Percentiles rank a stretch among this genome's conserved stretches.
phyloP scores from a whole-genome alignment of 2,329 filamentous ascomycete genomes.

The Colletotrichum theobromicola region DNA sequence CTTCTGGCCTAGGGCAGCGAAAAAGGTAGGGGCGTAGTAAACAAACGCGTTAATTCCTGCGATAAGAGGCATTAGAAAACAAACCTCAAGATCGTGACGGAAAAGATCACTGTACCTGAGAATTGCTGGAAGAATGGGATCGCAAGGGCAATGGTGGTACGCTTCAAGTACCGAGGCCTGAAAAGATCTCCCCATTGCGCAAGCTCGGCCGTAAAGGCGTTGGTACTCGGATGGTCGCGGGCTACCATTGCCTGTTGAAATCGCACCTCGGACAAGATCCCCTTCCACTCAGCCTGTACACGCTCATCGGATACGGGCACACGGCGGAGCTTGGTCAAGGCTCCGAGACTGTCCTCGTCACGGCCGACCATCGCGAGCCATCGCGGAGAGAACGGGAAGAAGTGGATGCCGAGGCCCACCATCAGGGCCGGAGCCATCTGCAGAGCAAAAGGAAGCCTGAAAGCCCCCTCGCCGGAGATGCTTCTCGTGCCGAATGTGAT shows the following conservation, averaged over 20 bases:
- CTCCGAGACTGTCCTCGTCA: constrained; percentile 41
- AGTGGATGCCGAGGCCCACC: constrained; percentile 44
- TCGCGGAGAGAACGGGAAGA: constrained; percentile 51
- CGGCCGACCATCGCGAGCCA: constrained; percentile 46
- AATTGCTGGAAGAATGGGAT: constrained; percentile 30
- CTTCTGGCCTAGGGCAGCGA: constrained; percentile 29
- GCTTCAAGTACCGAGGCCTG: constrained; percentile 44
- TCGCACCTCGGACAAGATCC: constrained; percentile 52
- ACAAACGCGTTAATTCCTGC: constrained; percentile 26
- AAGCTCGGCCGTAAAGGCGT: constrained; percentile 46
- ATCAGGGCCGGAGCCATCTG: constrained; percentile 47
- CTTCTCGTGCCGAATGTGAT: constrained; percentile 56
- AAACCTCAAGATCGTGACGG: neutral
- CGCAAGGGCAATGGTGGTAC: constrained; percentile 43
- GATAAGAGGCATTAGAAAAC: neutral
- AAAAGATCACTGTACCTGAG: neutral
- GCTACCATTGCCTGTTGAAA: constrained; percentile 46
- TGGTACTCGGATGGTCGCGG: constrained; percentile 39
- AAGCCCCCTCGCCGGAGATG: constrained; percentile 45
- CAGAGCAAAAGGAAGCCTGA: constrained; percentile 50
- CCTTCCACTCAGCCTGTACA: constrained; percentile 52
- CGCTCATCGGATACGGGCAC: constrained; percentile 46
- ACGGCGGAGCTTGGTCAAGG: constrained; percentile 41
- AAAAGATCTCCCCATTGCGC: constrained; percentile 53
- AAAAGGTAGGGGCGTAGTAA: constrained; percentile 31